Evolutionary conservation across 176 grass and related monocot genomes (phyloP), one percentile per base, ranked within the genome.

Genomic region (Musa schizocarpa): DNA sequence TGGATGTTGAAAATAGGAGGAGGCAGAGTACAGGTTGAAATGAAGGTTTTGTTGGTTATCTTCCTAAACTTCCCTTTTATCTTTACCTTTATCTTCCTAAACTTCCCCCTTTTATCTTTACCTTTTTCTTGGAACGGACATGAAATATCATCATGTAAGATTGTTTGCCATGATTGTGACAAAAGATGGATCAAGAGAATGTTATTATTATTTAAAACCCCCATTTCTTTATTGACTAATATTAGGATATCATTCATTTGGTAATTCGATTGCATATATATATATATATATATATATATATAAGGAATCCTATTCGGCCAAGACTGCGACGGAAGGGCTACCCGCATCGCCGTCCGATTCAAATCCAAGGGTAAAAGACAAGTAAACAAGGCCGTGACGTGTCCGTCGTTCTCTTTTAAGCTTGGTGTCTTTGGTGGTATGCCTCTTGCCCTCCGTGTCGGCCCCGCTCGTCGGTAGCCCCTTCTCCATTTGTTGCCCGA

Each of bases 101-200:
- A 50, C 2, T 70, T 50, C 0, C 67, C 34, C 24, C 24, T 21
- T 21, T 70, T 70, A 13, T 49, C 19, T 9, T 63, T 63, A 17
- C 43, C n/a, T 70, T 70, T 50, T 16, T 21, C 9, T n/a, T 20
- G 19, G 5, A 70, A 29, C 27, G 9, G 11, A 16, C 16, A n/a
- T 50, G 49, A 16, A 24, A 9, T 11, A 20, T 26, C 7, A 55
- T 53, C 22, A 17, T 56, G 72, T 74, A 56, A 12, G 72, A 12
- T 54, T 72, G 7, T 72, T 21, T 72, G 69, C 69, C 69, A 56
- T 27, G 53, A 29, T 74, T 74, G 21, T 74, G 52, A 19, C 13
- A 74, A 57, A 52, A 74, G 22, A 27, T 29, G 21, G 16, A 74
- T 56, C 23, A 27, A 56, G 12, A 26, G 23, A 29, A 43, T 43